A percentile compares a stretch with the other conserved stretches of the same genome.
Evolutionary conservation across 148 eudicot genomes (phyloP).

Genomic region (Rhododendron griersonianum): DNA sequence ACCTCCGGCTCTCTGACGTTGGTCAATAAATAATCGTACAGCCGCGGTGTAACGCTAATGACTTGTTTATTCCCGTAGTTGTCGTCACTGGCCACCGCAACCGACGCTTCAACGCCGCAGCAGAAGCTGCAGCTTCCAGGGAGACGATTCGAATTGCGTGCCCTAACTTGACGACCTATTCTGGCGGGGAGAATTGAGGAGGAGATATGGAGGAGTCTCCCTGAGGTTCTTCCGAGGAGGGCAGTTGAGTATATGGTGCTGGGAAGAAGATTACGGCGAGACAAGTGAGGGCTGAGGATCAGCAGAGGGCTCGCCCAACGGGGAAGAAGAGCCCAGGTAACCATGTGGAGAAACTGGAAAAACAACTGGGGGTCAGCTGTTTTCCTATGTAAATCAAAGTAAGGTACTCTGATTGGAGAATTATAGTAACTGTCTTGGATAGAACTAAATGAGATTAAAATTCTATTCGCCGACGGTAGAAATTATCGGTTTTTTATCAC

Average conservation of each 20-base stretch:
- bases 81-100: conserved; percentile 40
- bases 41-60: conserved; percentile 60
- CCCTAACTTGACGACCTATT: conserved; percentile 1
- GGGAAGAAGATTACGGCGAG: not conserved
- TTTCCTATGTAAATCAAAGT: not conserved
- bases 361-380: too few relatives aligned
- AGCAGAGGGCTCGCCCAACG: conserved; percentile 6
- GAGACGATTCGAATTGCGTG: not conserved
- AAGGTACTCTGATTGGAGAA: too few relatives aligned
- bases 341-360: conserved; percentile 2
- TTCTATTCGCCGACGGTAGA: rapidly evolving
- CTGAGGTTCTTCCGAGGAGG: conserved; percentile 3
- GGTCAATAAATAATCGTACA: conserved; percentile 73
- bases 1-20: conserved; percentile 80
- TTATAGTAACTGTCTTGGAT: too few relatives aligned
- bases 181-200: not conserved
- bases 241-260: not conserved
- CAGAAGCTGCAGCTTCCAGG: conserved; percentile 16
- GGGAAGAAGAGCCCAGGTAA: not conserved
- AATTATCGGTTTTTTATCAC: too few relatives aligned
- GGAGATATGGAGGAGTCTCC: not conserved
- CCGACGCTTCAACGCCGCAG: conserved; percentile 24
- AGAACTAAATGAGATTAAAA: too few relatives aligned
- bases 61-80: conserved; percentile 72
- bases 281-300: conserved; percentile 7